Percentiles rank a stretch among this genome's conserved stretches.
Conservation (phyloP, 352 stramenopile genomes). For the Pythium plurisporium region DNA sequence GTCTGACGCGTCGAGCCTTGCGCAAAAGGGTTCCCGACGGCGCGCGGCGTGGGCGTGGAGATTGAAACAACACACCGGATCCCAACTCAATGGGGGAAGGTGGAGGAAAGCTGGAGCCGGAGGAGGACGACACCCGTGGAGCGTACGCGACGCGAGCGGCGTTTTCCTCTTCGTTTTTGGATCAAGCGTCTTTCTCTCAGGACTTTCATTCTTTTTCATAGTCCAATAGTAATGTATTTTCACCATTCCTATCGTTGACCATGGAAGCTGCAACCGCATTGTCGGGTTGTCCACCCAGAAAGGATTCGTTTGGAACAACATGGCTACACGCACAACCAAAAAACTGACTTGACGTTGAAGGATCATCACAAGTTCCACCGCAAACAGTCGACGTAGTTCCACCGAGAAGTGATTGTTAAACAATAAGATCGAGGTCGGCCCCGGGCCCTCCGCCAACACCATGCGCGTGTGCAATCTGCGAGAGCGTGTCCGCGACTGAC, state of each 20-base stretch:
- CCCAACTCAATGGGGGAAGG: slow-evolving; percentile 1
- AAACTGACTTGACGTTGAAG: too few species aligned
- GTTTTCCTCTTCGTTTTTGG: slow-evolving; percentile 15
- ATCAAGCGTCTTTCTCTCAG: slow-evolving; percentile 20
- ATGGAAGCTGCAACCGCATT: slow-evolving; percentile 4
- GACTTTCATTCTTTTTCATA: slow-evolving; percentile 25
- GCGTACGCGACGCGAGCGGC: background rate
- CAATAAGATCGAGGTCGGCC: background rate
- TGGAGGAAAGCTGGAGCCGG: slow-evolving; percentile 23
- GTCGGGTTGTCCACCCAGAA: background rate
- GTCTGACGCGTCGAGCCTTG: background rate
- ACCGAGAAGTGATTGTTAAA: too few species aligned
- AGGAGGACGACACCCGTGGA: background rate
- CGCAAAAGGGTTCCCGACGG: background rate
- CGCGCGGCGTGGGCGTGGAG: background rate
- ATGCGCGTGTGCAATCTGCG: background rate
- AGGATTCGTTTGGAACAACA: background rate
- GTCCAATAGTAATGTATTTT: slow-evolving; percentile 32
- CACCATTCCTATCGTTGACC: slow-evolving; percentile 23
- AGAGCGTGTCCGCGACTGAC: background rate
- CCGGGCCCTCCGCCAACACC: background rate
- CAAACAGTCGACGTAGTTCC: too few species aligned
- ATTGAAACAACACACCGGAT: slow-evolving; percentile 11
- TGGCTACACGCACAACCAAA: background rate
- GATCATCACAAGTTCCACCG: too few species aligned